Evolutionary conservation across 352 stramenopile species (phyloP).

Genomic region (Pythium graminicola): DNA sequence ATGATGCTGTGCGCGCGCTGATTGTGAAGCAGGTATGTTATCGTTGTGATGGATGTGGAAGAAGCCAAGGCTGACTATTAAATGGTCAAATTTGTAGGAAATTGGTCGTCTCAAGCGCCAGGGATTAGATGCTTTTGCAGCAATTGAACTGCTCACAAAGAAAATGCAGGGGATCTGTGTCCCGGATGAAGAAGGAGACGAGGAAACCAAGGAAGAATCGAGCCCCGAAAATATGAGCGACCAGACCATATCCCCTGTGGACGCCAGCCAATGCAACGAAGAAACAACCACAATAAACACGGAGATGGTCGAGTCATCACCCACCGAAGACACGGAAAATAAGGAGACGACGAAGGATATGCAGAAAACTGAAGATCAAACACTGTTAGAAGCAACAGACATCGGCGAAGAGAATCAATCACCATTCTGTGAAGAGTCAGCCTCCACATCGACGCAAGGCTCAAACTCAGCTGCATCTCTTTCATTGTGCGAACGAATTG

Average conservation of each 20-base stretch:
- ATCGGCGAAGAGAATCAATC: background rate
- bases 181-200: constrained; percentile 1
- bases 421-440: background rate
- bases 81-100: constrained; percentile 31
- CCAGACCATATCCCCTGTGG: background rate
- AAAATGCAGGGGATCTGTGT: constrained; percentile 63
- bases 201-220: constrained; percentile 5
- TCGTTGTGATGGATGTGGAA: background rate
- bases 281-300: constrained; percentile 1
- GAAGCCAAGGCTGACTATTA: background rate
- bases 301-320: constrained; percentile 1
- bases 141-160: constrained; percentile 73
- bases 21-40: constrained; percentile 71
- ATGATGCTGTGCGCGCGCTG: constrained; percentile 73
- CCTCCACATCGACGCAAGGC: constrained; percentile 9
- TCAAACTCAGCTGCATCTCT: constrained; percentile 33
- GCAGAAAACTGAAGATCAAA: background rate
- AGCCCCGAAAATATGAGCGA: constrained; percentile 15
- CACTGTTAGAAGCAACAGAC: background rate
- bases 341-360: constrained; percentile 3
- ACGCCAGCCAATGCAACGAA: background rate
- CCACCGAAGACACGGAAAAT: background rate
- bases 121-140: constrained; percentile 75
- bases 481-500: constrained; percentile 69
- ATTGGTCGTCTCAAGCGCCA: constrained; percentile 66